Conservation (phyloP, 805 yeast genomes). For the Schizosaccharomyces octosporus region DNA sequence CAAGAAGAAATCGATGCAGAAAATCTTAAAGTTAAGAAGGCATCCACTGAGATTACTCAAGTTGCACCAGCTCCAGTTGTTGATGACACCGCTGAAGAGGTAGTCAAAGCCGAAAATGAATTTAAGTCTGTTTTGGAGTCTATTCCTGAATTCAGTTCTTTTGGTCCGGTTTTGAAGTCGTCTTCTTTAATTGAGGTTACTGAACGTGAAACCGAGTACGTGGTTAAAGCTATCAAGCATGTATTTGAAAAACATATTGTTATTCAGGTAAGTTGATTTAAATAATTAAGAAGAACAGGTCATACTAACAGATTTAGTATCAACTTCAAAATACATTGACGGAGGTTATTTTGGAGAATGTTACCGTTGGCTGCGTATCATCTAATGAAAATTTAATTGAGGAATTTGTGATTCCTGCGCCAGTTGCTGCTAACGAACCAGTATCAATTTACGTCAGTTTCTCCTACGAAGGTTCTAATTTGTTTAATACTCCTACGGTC, state of each 20-base stretch:
- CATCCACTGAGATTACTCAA: constrained; percentile 10
- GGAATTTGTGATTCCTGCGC: constrained; percentile 52
- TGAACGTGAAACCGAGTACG: constrained; percentile 81
- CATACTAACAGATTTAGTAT: constrained; percentile 19
- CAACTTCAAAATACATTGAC: constrained; percentile 64
- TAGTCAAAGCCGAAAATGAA: constrained; percentile 16
- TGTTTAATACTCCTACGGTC: constrained; percentile 16
- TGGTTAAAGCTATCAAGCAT: constrained; percentile 64
- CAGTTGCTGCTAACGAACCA: constrained; percentile 33
- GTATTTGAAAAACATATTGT: constrained; percentile 49
- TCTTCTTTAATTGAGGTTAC: constrained; percentile 43
- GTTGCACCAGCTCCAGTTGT: constrained; percentile 8
- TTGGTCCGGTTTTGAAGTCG: constrained; percentile 54
- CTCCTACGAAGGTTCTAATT: constrained; percentile 25
- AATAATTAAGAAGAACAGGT: no score
- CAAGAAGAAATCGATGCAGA: constrained; percentile 17
- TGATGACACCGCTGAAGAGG: constrained; percentile 4
- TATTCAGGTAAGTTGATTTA: constrained; percentile 18
- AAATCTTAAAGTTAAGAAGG: constrained; percentile 26
- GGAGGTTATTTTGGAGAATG: constrained; percentile 53
- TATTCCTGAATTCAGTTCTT: constrained; percentile 46
- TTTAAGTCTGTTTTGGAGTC: constrained; percentile 43
- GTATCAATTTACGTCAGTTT: constrained; percentile 64
- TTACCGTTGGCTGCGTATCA: constrained; percentile 28
- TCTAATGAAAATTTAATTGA: constrained; percentile 30